Conservation (phyloP, 2,329 filamentous ascomycete genomes). For the Hawksworthiomyces lignivorus region DNA sequence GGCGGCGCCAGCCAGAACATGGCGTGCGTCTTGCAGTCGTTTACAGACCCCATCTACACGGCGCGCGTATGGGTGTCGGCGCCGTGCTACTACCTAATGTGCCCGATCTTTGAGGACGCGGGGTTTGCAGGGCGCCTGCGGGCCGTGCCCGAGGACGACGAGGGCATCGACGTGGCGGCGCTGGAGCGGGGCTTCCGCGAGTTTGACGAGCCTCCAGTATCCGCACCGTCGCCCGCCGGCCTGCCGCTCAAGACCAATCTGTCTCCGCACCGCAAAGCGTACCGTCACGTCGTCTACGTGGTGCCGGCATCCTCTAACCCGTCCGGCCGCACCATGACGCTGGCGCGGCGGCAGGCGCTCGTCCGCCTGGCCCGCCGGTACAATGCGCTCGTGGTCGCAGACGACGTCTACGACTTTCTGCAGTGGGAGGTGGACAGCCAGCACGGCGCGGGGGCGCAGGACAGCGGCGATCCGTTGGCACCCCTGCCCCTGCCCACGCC, state of each 20-base stretch:
- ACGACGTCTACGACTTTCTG: slow-evolving; percentile 92
- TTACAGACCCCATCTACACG: slow-evolving; percentile 71
- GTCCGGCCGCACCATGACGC: slow-evolving; percentile 72
- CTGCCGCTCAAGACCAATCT: slow-evolving; percentile 18
- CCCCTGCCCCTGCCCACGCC: slow-evolving; percentile 23
- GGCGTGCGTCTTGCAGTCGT: slow-evolving; percentile 69
- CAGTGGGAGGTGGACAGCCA: slow-evolving; percentile 54
- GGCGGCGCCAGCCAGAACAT: slow-evolving; percentile 81
- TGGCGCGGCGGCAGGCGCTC: slow-evolving; percentile 57
- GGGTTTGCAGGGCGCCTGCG: slow-evolving; percentile 61
- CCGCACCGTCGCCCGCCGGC: background rate
- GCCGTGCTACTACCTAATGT: slow-evolving; percentile 78
- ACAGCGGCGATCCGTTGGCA: slow-evolving; percentile 4
- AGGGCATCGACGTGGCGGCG: slow-evolving; percentile 64
- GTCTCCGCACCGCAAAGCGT: slow-evolving; percentile 63
- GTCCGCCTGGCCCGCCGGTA: slow-evolving; percentile 69
- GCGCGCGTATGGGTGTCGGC: slow-evolving; percentile 71
- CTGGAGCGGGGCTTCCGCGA: slow-evolving; percentile 37
- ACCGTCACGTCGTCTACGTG: slow-evolving; percentile 79
- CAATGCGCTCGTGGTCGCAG: slow-evolving; percentile 75
- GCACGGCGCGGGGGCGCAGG: background rate
- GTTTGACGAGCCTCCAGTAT: background rate
- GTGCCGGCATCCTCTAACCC: slow-evolving; percentile 89
- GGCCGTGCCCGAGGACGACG: slow-evolving; percentile 67
- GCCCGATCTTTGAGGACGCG: slow-evolving; percentile 75